Conservation (phyloP, 2,329 filamentous ascomycete genomes). For the Xylariaceae sp. region DNA sequence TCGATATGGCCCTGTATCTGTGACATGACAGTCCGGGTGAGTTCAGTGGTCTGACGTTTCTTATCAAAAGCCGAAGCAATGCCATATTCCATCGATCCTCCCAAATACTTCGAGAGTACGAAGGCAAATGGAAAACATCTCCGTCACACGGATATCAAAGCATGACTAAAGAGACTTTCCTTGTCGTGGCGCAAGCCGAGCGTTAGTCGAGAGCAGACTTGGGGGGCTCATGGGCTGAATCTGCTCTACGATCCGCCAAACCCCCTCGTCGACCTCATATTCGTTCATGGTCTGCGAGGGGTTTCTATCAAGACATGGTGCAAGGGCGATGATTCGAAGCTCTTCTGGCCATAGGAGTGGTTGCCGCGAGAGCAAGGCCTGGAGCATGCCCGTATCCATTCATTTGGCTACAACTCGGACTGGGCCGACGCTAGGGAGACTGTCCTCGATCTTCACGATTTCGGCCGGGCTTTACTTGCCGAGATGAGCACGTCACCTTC, state of each 20-base stretch:
- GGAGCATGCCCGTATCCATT: constrained; percentile 12
- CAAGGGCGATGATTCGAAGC: constrained; percentile 4
- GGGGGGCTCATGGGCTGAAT: constrained; percentile 10
- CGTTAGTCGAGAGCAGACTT: neutral
- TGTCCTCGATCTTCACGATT: constrained; percentile 29
- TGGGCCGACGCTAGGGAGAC: constrained; percentile 10
- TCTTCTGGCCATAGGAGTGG: constrained; percentile 17
- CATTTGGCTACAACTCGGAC: constrained; percentile 17
- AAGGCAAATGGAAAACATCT: neutral
- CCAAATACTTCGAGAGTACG: neutral
- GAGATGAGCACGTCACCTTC: constrained; percentile 1
- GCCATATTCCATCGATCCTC: too few species aligned
- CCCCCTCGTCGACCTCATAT: constrained; percentile 9
- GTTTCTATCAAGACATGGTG: constrained; percentile 14
- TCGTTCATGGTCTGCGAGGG: constrained; percentile 16
- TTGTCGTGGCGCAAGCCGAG: neutral
- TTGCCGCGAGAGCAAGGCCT: constrained; percentile 13
- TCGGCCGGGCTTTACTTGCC: constrained; percentile 13
- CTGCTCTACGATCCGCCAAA: constrained; percentile 12
- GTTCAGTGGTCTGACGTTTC: too few species aligned
- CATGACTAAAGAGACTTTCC: neutral
- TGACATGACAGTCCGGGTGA: too few species aligned
- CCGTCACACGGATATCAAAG: neutral
- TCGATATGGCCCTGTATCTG: too few species aligned
- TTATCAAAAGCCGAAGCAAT: too few species aligned